Evolutionary conservation across 345 rosid genomes (phyloP).

Genomic region (Chamaenerion angustifolium): DNA sequence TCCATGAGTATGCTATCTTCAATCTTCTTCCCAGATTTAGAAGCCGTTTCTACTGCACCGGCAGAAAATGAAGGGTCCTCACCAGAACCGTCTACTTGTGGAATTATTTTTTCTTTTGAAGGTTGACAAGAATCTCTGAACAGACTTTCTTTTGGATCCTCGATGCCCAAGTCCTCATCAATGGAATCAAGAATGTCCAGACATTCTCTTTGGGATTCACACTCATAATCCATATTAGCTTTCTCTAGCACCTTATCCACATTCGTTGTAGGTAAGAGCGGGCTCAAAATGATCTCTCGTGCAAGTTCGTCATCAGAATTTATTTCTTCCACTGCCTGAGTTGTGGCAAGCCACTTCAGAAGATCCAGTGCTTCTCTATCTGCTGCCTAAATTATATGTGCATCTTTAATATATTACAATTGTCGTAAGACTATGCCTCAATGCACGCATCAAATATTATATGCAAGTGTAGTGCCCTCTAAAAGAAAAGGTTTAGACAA

Average conservation of each 20-base stretch:
- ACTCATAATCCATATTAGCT: constrained; percentile 65
- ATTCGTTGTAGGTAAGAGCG: constrained; percentile 54
- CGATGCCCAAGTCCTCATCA: constrained; percentile 33
- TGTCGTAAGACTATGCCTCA: background rate
- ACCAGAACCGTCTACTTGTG: constrained; percentile 35
- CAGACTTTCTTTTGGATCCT: constrained; percentile 26
- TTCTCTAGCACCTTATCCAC: constrained; percentile 60
- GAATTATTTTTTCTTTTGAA: constrained; percentile 24
- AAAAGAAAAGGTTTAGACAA: background rate
- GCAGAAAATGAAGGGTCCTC: constrained; percentile 26
- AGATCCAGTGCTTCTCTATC: constrained; percentile 68
- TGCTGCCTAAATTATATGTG: constrained; percentile 25
- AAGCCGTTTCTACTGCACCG: constrained; percentile 26
- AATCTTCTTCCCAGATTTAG: constrained; percentile 21
- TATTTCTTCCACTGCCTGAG: constrained; percentile 84
- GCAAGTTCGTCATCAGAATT: constrained; percentile 92
- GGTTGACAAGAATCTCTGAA: constrained; percentile 14
- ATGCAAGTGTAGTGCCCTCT: no score
- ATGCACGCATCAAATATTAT: no score
- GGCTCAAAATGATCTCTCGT: constrained; percentile 66
- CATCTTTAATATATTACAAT: constrained; percentile 1
- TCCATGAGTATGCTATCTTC: constrained; percentile 18
- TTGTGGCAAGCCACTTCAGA: constrained; percentile 81
- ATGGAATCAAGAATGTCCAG: constrained; percentile 93
- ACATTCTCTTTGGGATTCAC: constrained; percentile 81